phyloP scores from a whole-genome alignment of 2,329 filamentous ascomycete species.

The Claviceps pusilla region DNA sequence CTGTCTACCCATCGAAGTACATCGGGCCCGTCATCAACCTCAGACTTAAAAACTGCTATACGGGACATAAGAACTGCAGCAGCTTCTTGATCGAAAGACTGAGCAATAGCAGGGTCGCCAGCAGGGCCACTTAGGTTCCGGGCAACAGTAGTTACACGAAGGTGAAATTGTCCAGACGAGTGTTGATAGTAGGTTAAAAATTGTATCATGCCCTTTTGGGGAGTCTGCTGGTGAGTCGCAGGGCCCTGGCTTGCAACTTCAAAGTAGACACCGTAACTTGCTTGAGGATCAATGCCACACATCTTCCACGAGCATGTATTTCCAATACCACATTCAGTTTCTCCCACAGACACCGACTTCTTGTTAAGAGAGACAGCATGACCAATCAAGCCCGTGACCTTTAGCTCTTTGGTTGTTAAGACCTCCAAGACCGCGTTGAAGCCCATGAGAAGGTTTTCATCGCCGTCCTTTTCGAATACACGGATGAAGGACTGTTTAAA shows the following conservation, averaged over 20 bases:
- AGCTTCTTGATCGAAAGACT: constrained; percentile 96
- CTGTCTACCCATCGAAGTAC: constrained; percentile 95
- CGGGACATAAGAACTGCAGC: constrained; percentile 97
- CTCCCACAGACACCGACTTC: constrained; percentile 90
- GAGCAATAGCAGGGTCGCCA: constrained; percentile 85
- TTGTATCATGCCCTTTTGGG: constrained; percentile 90
- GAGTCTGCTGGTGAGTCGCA: constrained; percentile 68
- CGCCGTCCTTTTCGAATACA: constrained; percentile 89
- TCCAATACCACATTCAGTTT: constrained; percentile 95
- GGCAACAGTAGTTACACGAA: constrained; percentile 87
- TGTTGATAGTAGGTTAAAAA: constrained; percentile 99
- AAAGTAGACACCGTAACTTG: constrained; percentile 94
- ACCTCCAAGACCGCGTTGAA: constrained; percentile 96
- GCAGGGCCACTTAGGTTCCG: constrained; percentile 84
- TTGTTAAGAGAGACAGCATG: constrained; percentile 96
- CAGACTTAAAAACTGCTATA: constrained; percentile 96
- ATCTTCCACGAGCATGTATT: constrained; percentile 99
- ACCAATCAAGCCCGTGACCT: constrained; percentile 92
- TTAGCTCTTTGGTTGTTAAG: constrained; percentile 91
- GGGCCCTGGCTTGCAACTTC: constrained; percentile 92
- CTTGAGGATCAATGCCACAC: constrained; percentile 89
- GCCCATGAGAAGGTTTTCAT: constrained; percentile 91
- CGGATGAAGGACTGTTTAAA: constrained; percentile 98
- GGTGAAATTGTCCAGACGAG: constrained; percentile 87
- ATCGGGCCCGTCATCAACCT: constrained; percentile 96